phyloP scores from a whole-genome alignment of 1,139 yeast species.

The Yarrowia galli region DNA sequence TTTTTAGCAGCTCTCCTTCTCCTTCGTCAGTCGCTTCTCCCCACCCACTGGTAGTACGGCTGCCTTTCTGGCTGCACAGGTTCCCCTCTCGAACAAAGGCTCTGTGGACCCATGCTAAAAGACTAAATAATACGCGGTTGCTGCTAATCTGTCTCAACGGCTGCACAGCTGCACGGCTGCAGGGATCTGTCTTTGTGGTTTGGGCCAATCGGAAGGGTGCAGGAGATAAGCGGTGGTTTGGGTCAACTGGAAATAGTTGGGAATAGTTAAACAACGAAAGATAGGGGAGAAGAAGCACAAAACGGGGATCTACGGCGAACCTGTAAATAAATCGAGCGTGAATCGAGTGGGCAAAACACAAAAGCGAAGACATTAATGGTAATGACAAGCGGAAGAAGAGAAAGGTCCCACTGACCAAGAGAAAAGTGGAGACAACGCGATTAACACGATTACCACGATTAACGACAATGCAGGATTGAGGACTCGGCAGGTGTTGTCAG shows the following conservation, averaged over 20 bases:
- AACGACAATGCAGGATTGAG: no score
- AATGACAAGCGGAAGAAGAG: no score
- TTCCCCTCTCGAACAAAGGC: conserved; percentile 25
- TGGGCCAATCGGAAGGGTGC: conserved; percentile 1
- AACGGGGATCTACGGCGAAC: neutral
- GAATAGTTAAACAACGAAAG: neutral
- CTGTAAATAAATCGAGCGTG: no score
- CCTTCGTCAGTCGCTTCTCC: neutral
- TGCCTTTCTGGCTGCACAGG: conserved; percentile 22
- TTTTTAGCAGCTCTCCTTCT: neutral
- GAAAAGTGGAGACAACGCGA: no score
- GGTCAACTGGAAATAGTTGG: neutral
- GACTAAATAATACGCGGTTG: conserved; percentile 18
- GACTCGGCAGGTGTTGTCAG: no score
- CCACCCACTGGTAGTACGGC: conserved; percentile 9
- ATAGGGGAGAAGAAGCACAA: no score
- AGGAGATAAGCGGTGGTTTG: neutral
- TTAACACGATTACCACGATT: no score
- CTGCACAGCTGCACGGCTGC: conserved; percentile 30
- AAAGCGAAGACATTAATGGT: no score
- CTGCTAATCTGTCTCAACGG: conserved; percentile 33
- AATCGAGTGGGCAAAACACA: no score
- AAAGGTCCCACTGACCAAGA: no score
- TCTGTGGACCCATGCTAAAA: conserved; percentile 20
- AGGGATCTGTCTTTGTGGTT: conserved; percentile 15